Conservation (phyloP, 225 moss, liverwort and hornwort species). For the Asterella californica region DNA sequence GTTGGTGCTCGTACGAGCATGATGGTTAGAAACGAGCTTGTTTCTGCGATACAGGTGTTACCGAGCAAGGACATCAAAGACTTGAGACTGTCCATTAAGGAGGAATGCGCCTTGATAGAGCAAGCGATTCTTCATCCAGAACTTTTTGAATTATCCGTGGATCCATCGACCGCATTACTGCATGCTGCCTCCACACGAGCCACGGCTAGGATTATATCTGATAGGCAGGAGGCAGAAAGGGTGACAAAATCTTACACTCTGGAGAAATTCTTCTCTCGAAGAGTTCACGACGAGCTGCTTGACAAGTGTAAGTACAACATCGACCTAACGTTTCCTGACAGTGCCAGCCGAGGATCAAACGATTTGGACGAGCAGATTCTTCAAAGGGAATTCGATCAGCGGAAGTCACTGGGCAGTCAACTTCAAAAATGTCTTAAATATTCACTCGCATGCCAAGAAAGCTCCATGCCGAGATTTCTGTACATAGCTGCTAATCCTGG, state of each 20-base stretch:
- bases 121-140: neutral
- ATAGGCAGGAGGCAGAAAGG: neutral
- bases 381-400: neutral
- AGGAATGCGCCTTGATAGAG: neutral
- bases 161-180: neutral
- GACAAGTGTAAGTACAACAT: neutral
- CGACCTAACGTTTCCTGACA: no score
- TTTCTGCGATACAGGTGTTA: constrained; percentile 13
- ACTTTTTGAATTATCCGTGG: neutral
- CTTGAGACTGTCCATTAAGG: neutral
- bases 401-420: neutral
- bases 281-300: neutral
- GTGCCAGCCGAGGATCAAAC: neutral
- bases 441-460: neutral
- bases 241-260: neutral
- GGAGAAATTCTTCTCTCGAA: neutral
- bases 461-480: constrained; percentile 17
- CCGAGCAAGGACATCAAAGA: constrained; percentile 4
- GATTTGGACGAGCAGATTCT: neutral
- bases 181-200: neutral
- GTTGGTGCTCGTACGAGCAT: neutral
- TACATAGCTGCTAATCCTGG: neutral
- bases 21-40: neutral
- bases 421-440: neutral
- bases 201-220: neutral